phyloP scores from a whole-genome alignment of 345 rosid species.

The Hibiscus trionum region DNA sequence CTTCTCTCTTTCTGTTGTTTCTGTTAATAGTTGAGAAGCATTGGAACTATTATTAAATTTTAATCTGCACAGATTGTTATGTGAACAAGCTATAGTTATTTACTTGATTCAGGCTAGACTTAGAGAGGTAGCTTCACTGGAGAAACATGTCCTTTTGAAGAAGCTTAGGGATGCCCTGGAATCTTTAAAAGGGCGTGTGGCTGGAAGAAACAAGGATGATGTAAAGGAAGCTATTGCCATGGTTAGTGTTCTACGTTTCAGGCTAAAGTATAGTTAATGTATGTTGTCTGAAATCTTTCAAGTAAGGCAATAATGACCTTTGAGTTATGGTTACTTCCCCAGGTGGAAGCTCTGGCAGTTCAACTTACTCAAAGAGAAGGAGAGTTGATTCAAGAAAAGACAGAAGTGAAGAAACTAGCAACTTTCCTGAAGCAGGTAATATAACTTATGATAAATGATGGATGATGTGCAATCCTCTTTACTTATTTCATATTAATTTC shows the following conservation, averaged over 20 bases:
- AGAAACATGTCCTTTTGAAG: slow-evolving; percentile 94
- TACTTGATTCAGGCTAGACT: slow-evolving; percentile 68
- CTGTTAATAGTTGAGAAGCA: slow-evolving; percentile 6
- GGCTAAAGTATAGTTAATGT: neutral
- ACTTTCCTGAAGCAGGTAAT: slow-evolving; percentile 80
- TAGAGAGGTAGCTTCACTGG: slow-evolving; percentile 85
- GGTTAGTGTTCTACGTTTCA: slow-evolving; percentile 37
- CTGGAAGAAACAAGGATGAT: slow-evolving; percentile 90
- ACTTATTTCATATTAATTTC: neutral
- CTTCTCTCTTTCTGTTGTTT: neutral
- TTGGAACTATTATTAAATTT: slow-evolving; percentile 2
- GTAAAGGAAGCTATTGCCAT: slow-evolving; percentile 89
- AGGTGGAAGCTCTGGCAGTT: slow-evolving; percentile 98
- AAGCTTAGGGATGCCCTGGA: slow-evolving; percentile 94
- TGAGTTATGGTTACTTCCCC: slow-evolving; percentile 23
- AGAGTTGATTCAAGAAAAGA: slow-evolving; percentile 81
- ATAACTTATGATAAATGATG: neutral
- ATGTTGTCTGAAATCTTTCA: neutral
- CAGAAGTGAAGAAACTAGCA: slow-evolving; percentile 96
- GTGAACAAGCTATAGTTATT: slow-evolving; percentile 5
- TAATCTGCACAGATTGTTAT: neutral
- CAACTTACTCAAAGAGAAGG: slow-evolving; percentile 96
- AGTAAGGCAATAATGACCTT: slow-evolving; percentile 2
- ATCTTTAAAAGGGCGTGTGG: slow-evolving; percentile 82
- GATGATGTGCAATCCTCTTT: neutral